Conservation (phyloP, 805 yeast genomes). For the Tetrapisispora arboricola region DNA sequence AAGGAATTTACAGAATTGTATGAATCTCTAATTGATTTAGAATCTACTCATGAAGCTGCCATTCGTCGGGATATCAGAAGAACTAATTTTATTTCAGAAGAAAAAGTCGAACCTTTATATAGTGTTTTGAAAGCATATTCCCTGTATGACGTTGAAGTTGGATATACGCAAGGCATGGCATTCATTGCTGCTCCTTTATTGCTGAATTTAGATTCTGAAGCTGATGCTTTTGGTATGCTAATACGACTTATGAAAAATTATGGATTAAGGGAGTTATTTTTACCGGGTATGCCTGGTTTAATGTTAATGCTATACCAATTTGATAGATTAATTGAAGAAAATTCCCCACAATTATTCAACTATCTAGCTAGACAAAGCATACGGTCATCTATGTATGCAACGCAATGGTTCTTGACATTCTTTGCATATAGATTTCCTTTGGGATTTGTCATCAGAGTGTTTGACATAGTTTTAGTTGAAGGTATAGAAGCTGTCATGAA, state of each 20-base stretch:
- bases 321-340: constrained; percentile 75
- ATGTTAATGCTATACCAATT: constrained; percentile 79
- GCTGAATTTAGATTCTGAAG: constrained; percentile 55
- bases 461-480: constrained; percentile 81
- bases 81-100: constrained; percentile 65
- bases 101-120: constrained; percentile 54
- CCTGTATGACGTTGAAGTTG: constrained; percentile 82
- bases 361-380: constrained; percentile 84
- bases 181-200: constrained; percentile 80
- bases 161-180: constrained; percentile 98
- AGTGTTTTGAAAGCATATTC: constrained; percentile 78
- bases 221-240: constrained; percentile 76
- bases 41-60: constrained; percentile 58
- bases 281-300: constrained; percentile 91
- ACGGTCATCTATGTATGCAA: constrained; percentile 88
- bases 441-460: constrained; percentile 76
- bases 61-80: constrained; percentile 77
- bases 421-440: constrained; percentile 93
- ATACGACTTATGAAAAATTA: constrained; percentile 79
- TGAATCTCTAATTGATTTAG: constrained; percentile 37
- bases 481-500: constrained; percentile 81
- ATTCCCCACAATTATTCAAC: constrained; percentile 56
- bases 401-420: constrained; percentile 94
- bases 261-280: constrained; percentile 62
- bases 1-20: constrained; percentile 31